Evolutionary conservation across 352 stramenopile genomes (phyloP).

Genomic region (Phytophthora europaea): DNA sequence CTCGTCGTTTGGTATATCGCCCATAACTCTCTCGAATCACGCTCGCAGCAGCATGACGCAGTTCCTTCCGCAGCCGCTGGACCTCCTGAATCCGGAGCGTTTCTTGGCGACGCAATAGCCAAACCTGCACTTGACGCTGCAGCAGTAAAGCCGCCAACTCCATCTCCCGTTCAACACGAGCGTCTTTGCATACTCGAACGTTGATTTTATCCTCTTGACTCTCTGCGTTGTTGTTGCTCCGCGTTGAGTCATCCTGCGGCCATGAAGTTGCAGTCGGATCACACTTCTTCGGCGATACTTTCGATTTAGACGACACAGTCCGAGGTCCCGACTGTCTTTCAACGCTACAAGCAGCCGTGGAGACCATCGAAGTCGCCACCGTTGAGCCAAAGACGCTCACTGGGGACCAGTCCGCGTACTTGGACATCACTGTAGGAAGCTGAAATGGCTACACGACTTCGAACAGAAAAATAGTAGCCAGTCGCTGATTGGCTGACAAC

Average conservation of each 20-base stretch:
- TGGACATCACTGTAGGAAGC: conserved; percentile 13
- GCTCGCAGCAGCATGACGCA: conserved; percentile 16
- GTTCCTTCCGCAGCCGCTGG: conserved; percentile 16
- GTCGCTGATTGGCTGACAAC: conserved; percentile 22
- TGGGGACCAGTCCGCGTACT: conserved; percentile 52
- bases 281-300: conserved; percentile 14
- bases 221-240: conserved; percentile 28
- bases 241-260: neutral
- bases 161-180: neutral
- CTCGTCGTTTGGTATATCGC: conserved; percentile 22
- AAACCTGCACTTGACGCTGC: conserved; percentile 36
- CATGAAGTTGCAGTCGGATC: neutral
- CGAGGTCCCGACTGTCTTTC: neutral
- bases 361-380: neutral
- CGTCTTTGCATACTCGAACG: neutral
- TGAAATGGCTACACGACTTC: conserved; percentile 20
- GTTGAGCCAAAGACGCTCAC: conserved; percentile 54
- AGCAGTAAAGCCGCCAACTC: conserved; percentile 29
- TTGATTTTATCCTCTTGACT: neutral
- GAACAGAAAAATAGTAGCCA: conserved; percentile 7
- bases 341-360: neutral
- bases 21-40: conserved; percentile 29
- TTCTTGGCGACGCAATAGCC: conserved; percentile 37
- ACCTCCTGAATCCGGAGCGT: conserved; percentile 13
- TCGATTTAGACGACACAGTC: conserved; percentile 8